Evolutionary conservation across 2,329 filamentous ascomycete genomes (phyloP).

Genomic region (Beauveria varroae): DNA sequence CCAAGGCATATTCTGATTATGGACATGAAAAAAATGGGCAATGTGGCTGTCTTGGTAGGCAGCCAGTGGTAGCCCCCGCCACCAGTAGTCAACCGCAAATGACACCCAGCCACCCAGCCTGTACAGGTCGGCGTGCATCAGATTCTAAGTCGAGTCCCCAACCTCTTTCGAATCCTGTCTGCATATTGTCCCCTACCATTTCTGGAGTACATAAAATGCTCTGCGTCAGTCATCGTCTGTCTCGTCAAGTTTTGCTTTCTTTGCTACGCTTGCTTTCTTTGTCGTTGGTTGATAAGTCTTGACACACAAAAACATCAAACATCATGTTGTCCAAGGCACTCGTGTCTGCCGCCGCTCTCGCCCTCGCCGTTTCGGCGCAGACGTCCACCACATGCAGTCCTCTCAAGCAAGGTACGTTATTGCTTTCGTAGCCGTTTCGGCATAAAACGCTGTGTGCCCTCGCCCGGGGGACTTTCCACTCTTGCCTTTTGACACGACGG

Average conservation of each 20-base stretch:
- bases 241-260: background rate
- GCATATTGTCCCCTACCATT: too few species aligned
- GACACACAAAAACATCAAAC: background rate
- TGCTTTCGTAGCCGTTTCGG: background rate
- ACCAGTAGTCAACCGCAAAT: too few species aligned
- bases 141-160: too few species aligned
- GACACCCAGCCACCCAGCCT: too few species aligned
- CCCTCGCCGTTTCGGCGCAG: slow-evolving; percentile 44
- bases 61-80: too few species aligned
- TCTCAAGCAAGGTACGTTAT: slow-evolving; percentile 37
- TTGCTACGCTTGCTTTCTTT: background rate
- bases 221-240: background rate
- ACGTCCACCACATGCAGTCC: slow-evolving; percentile 50
- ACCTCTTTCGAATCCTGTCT: too few species aligned
- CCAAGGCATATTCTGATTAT: too few species aligned
- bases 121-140: too few species aligned
- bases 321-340: slow-evolving; percentile 38
- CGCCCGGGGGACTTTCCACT: too few species aligned
- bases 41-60: too few species aligned
- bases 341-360: slow-evolving; percentile 37
- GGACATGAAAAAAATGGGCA: too few species aligned
- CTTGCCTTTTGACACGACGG: too few species aligned
- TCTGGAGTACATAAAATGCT: background rate
- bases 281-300: background rate
- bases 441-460: background rate